Conservation (phyloP, 768 basidiomycete genomes). For the Rhodosporidiobolus odoratus region DNA sequence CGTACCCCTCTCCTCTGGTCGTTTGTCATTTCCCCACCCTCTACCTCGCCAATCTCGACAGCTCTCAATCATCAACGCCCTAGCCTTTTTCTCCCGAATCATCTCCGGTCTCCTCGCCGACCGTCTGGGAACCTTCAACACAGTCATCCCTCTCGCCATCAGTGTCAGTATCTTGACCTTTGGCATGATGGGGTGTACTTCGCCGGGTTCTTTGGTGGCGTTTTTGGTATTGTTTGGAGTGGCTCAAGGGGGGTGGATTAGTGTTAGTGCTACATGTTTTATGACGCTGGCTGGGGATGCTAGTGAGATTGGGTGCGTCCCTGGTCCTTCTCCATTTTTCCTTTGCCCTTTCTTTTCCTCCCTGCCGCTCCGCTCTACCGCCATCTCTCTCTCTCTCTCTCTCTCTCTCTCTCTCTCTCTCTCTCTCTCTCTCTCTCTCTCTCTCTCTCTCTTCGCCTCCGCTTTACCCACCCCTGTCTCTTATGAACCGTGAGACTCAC, state of each 20-base stretch:
- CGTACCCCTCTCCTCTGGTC: neutral
- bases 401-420: neutral
- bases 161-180: slow-evolving; percentile 21
- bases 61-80: slow-evolving; percentile 33
- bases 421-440: too few species aligned
- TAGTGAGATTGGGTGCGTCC: slow-evolving; percentile 27
- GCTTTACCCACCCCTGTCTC: too few species aligned
- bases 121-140: slow-evolving; percentile 31
- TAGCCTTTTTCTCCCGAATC: slow-evolving; percentile 28
- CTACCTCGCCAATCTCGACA: neutral
- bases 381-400: neutral
- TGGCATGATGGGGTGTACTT: slow-evolving; percentile 24
- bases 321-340: neutral
- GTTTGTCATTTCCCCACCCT: neutral
- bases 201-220: slow-evolving; percentile 7
- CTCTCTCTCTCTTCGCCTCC: too few species aligned
- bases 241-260: slow-evolving; percentile 28
- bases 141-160: slow-evolving; percentile 10
- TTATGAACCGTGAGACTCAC: too few species aligned
- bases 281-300: slow-evolving; percentile 17
- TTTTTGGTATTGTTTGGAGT: slow-evolving; percentile 31
- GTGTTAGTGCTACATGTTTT: slow-evolving; percentile 1
- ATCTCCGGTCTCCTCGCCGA: slow-evolving; percentile 26
- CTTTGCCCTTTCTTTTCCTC: neutral
- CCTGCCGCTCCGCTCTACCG: neutral